Evolutionary conservation across 768 basidiomycete genomes (phyloP), one percentile per base, ranked within the genome.

Genomic region (Xerocomellus amylosporus): DNA sequence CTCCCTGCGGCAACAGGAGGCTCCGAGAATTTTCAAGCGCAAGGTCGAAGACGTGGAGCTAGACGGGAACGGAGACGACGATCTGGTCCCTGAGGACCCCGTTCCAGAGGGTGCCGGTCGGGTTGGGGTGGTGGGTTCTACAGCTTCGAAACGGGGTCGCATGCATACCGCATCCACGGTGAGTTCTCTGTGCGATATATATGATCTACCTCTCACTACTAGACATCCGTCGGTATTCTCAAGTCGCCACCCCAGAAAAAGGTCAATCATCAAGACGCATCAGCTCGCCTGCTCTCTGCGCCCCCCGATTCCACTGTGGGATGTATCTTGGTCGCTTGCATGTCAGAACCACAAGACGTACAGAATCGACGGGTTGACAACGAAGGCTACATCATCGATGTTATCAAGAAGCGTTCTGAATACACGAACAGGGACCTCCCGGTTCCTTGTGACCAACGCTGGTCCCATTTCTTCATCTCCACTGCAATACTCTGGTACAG

Each of bases 401-500:
- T 2, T 1, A 33, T 34, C 14, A 45, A 30, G 38, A 41, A 34
- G n/a, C 9, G 13, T 28, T 47, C n/a, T 19, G 31, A 33, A 41
- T 41, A 40, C 39, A 47, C 33, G 3, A 36, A 8, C 10, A 50
- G 2, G 24, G 46, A 51, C 20, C 53, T 50, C 14, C 53, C 34
- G 1, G 49, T 49, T 15, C 53, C 53, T 36, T 54, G 26, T 41
- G 48, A 50, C 36, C 34, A 38, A n/a, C 48, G 48, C 13, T 50
- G 48, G 41, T 54, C 52, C 9, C 52, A 40, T n/a, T 41, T 33
- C 8, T 50, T 51, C 41, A 17, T 51, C 28, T 52, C 54, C 42
- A 55, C 54, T 4, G 36, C 49, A 15, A 44, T 53, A 20, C 54
- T 55, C 30, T 53, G 52, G 41, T 54, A 53, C 37, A 53, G 43